These are phyloP conservation scores for Beauveria pseudobassiana DNA, from an alignment of 2,329 filamentous ascomycete genomes.

Conservation along the genomic window DNA sequence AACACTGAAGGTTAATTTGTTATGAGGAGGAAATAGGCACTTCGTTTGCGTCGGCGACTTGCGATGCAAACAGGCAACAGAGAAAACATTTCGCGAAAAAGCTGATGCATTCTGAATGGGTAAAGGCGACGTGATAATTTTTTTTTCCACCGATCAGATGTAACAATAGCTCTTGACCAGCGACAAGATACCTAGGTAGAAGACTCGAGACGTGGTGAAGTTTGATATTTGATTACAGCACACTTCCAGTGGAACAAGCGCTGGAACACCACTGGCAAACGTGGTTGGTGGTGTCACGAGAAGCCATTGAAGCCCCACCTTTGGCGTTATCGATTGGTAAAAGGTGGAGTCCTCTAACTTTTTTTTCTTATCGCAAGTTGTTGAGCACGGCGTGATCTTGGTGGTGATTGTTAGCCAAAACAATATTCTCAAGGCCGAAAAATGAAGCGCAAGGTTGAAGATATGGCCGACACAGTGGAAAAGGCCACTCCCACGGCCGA, in stretches of 20 bases:
- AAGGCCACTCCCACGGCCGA: neutral
- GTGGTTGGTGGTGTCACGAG: neutral
- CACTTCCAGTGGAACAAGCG: neutral
- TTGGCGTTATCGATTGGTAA: neutral
- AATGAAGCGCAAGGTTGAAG: slow-evolving; percentile 11
- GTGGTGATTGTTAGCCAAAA: neutral
- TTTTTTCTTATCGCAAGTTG: slow-evolving; percentile 5
- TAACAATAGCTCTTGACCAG: too few species aligned
- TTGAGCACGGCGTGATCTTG: neutral
- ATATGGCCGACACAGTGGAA: neutral
- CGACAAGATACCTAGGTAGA: too few species aligned
- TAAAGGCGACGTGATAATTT: too few species aligned
- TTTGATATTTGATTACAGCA: neutral
- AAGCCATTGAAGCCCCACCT: neutral
- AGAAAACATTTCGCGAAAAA: too few species aligned
- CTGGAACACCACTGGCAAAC: neutral
- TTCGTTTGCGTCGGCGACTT: too few species aligned
- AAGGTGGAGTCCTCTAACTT: slow-evolving; percentile 3
- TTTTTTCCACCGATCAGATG: too few species aligned
- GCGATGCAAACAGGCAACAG: too few species aligned
- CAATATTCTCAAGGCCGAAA: neutral
- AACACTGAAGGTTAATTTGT: neutral
- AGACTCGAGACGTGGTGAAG: too few species aligned
- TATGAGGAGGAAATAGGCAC: too few species aligned
- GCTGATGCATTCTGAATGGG: too few species aligned